Percentiles rank a stretch among this genome's conserved stretches.
These are phyloP conservation scores for Fragilaria radians DNA, from an alignment of 108 stramenopile species.

Conservation along the genomic window DNA sequence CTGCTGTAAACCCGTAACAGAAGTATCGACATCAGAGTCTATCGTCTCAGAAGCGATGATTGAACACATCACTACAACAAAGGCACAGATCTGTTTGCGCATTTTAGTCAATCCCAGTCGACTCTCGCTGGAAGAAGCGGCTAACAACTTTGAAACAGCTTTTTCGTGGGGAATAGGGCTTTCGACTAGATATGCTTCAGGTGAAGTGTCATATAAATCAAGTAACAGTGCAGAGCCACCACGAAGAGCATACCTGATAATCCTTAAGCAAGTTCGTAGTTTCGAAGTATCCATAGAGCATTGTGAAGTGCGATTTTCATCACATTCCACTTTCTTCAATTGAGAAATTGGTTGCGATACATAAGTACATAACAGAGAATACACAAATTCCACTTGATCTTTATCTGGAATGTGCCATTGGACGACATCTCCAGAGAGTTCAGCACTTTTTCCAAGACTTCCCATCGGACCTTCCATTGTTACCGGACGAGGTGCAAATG, in stretches of 20 bases:
- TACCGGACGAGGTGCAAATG: slow-evolving; percentile 20
- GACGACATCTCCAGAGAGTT: slow-evolving; percentile 41
- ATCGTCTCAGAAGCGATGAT: slow-evolving; percentile 67
- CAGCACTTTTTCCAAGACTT: slow-evolving; percentile 29
- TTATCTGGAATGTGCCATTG: slow-evolving; percentile 68
- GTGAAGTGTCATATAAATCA: slow-evolving; percentile 24
- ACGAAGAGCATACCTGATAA: slow-evolving; percentile 69
- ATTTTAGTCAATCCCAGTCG: slow-evolving; percentile 28
- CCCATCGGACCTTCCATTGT: neutral
- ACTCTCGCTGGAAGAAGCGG: slow-evolving; percentile 29
- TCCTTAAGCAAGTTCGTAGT: slow-evolving; percentile 43
- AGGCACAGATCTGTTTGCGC: slow-evolving; percentile 38
- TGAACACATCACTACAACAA: slow-evolving; percentile 40
- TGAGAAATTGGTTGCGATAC: slow-evolving; percentile 19
- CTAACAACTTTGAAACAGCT: slow-evolving; percentile 45
- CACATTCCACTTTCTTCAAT: slow-evolving; percentile 8
- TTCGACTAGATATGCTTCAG: slow-evolving; percentile 10
- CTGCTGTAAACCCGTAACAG: slow-evolving; percentile 12
- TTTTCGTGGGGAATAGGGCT: slow-evolving; percentile 54
- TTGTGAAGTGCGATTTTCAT: slow-evolving; percentile 1
- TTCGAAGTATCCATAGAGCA: slow-evolving; percentile 19
- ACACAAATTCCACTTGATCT: slow-evolving; percentile 64
- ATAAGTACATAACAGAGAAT: slow-evolving; percentile 33
- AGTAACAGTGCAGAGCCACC: slow-evolving; percentile 62
- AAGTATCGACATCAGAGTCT: slow-evolving; percentile 20